Evolutionary conservation across 2,329 filamentous ascomycete species (phyloP), one percentile per base, ranked within the genome.

Genomic region (Fusarium pseudoanthophilum): DNA sequence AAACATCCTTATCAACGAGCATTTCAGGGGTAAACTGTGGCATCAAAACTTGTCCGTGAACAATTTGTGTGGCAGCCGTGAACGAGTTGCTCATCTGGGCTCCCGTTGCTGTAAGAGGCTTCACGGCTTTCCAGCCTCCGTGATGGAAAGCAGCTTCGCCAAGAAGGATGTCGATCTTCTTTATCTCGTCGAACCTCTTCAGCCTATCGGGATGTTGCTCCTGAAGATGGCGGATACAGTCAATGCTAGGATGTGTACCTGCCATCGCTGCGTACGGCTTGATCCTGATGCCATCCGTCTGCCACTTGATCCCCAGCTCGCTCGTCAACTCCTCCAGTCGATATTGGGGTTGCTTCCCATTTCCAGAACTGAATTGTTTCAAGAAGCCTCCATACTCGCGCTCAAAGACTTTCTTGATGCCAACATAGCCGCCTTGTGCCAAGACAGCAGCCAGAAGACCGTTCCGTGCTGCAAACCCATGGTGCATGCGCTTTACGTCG

Each of bases 31-130:
- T 34, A 34, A 63, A 60, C 8, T 63, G 60, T 8, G 42, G n/a
- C 60, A 63, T 63, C 21, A 63, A 28, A 4, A 61, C 60, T 61
- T 63, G 40, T n/a, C 34, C 40, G 11, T 63, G 60, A 15, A 63
- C 60, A 16, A 63, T 63, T 18, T 63, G 60, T 26, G 42, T 60
- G 14, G 55, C 60, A 3, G 32, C 20, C 16, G 60, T 60, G 21
- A 62, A 61, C 13, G 60, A 48, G 55, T 63, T 63, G 34, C 60
- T 61, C 60, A 63, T 63, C 42, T 63, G 60, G 11, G 60, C 55
- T 10, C 60, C 55, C 7, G 42, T 63, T 13, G 60, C 42, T 7
- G 55, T 63, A 15, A 63, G 60, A 4, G 60, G 55, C 5, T 11
- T 39, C 2, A n/a, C 21, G 30, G 60, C 60, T 32, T 39, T 48